Evolutionary conservation across 371 early-diverging fungal genomes (phyloP), one percentile per base, ranked within the genome.

Genomic region (Smittium mucronatum): DNA sequence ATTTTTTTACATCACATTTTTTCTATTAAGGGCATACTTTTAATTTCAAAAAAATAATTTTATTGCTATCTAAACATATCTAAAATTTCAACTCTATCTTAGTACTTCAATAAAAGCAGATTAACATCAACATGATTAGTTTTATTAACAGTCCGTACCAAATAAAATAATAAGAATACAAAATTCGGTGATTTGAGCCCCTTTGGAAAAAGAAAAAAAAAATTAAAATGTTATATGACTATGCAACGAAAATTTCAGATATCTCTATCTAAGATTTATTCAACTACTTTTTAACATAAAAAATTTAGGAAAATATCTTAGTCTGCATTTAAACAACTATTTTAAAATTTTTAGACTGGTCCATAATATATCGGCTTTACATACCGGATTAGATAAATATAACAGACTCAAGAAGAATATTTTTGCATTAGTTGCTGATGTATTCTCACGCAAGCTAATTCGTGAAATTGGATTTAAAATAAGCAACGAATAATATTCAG

Each of bases 381-480:
- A 59, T 28, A 15, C 11, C n/a, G 26, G 59, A 21, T 28, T 59
- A 2, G 59, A 59, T 2, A 59, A 59, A 28, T 16, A 59, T 28
- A 59, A 28, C 59, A 2, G 2, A 15, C 59, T 21, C 11, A 59
- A 59, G 26, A 21, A 11, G 26, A 59, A 59, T 59, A 28, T 59
- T n/a, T 28, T 59, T 59, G 59, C 59, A n/a, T 28, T 59, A 16
- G 59, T 59, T 16, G 59, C 59, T 59, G 59, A 59, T 59, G 28
- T 28, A 16, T 28, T 21, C 26, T 59, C 59, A 5, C 11, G 59
- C 2, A 59, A 59, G 26, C 25, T 21, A 28, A 5, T 59, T 2
- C 59, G 59, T 15, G 59, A 59, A 21, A 59, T 59, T 5, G 59
- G 59, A 15, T 59, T 16, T 28, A 59, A 59, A 59, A 28, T 59